Conservation (phyloP, 176 grass and related monocot genomes). For the Pontederia crassipes region DNA sequence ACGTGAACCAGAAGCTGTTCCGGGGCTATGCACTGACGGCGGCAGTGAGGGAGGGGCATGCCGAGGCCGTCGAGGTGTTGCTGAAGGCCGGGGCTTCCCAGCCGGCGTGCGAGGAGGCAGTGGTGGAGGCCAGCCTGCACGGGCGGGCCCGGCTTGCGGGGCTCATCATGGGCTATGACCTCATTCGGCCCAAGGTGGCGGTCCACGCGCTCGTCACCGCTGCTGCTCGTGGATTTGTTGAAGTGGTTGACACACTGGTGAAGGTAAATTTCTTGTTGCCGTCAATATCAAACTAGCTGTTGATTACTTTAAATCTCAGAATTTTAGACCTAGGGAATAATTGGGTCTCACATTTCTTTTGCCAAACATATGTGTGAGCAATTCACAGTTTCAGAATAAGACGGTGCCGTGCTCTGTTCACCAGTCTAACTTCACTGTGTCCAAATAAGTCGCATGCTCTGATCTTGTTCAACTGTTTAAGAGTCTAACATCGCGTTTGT, state of each 20-base stretch:
- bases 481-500: too few species aligned
- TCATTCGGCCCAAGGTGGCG: constrained; percentile 57
- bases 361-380: too few species aligned
- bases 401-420: too few species aligned
- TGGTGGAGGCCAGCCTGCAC: constrained; percentile 77
- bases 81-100: constrained; percentile 71
- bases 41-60: constrained; percentile 59
- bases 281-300: not conserved
- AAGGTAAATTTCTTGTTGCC: constrained; percentile 25
- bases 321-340: too few species aligned
- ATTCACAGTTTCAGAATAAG: too few species aligned
- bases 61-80: constrained; percentile 64
- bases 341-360: too few species aligned
- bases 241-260: constrained; percentile 69
- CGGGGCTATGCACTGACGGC: constrained; percentile 67
- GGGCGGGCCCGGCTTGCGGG: constrained; percentile 49
- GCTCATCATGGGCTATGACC: constrained; percentile 73
- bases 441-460: too few species aligned
- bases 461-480: too few species aligned
- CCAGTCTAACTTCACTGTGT: too few species aligned
- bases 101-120: constrained; percentile 87
- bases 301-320: too few species aligned
- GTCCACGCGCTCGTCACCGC: constrained; percentile 76
- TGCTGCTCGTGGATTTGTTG: constrained; percentile 55
- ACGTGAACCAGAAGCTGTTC: constrained; percentile 86